Evolutionary conservation across 805 yeast species (phyloP).

Genomic region (Blastobotrys peoriensis): DNA sequence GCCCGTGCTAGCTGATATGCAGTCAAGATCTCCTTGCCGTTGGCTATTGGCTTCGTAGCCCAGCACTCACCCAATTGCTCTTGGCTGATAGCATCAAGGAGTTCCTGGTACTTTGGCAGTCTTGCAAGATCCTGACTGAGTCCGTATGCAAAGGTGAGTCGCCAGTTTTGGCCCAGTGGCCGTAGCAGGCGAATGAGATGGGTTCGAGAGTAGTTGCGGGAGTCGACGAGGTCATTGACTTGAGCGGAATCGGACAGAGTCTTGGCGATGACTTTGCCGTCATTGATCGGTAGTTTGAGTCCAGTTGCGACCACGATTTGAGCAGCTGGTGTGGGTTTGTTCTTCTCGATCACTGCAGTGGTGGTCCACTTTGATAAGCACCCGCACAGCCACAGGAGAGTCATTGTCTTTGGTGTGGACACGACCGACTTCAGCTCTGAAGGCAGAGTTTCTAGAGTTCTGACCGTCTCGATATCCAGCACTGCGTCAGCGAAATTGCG

Average conservation of each 20-base stretch:
- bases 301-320: constrained; percentile 61
- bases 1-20: constrained; percentile 50
- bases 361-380: constrained; percentile 47
- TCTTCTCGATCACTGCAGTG: constrained; percentile 35
- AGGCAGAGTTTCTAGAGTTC: not conserved
- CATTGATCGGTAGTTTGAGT: constrained; percentile 54
- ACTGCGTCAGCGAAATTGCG: constrained; percentile 1
- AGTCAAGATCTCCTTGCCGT: constrained; percentile 54
- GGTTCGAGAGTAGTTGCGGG: constrained; percentile 20
- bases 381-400: constrained; percentile 42
- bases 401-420: not conserved
- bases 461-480: not conserved
- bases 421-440: not conserved
- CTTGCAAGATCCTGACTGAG: constrained; percentile 28
- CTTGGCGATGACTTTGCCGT: constrained; percentile 45
- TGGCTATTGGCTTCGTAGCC: constrained; percentile 56
- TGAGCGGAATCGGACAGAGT: constrained; percentile 31
- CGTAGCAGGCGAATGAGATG: constrained; percentile 60
- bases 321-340: constrained; percentile 35
- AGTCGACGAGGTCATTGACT: not conserved
- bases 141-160: constrained; percentile 35
- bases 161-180: constrained; percentile 48
- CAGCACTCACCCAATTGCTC: constrained; percentile 40
- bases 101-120: constrained; percentile 13
- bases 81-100: constrained; percentile 28